These are phyloP conservation scores for Obba rivulosa DNA, from an alignment of 768 basidiomycete species.

Conservation along the genomic window DNA sequence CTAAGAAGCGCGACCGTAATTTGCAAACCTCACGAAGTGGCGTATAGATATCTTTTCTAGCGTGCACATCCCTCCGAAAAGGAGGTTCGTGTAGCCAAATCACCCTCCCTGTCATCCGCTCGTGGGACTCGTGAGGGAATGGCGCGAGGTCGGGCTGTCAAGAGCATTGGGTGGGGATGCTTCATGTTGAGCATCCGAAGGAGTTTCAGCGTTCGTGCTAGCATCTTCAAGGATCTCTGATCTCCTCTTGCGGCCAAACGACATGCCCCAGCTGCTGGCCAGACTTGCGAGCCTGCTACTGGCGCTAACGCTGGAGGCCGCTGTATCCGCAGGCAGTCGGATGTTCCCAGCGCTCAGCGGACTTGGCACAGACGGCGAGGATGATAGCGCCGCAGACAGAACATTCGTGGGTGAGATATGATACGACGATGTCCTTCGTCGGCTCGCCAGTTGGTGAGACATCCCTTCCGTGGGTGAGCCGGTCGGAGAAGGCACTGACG, in stretches of 20 bases:
- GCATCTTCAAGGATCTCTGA: conserved; percentile 5
- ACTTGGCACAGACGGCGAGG: no score
- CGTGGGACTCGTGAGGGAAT: no score
- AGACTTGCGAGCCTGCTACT: conserved; percentile 27
- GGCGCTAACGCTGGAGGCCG: conserved; percentile 12
- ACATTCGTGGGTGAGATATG: conserved; percentile 34
- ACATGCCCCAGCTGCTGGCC: conserved; percentile 53
- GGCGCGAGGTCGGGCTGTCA: no score
- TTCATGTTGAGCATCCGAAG: no score
- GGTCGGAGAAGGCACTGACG: conserved; percentile 46
- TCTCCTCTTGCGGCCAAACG: conserved; percentile 54
- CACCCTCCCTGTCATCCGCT: no score
- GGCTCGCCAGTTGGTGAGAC: conserved; percentile 35
- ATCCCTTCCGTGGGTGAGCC: conserved; percentile 61
- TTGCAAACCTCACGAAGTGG: no score
- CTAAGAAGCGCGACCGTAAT: no score
- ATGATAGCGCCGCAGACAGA: conserved; percentile 15
- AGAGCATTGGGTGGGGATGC: no score
- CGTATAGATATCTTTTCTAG: no score
- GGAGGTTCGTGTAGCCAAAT: no score
- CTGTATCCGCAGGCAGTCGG: neutral
- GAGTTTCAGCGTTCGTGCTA: no score
- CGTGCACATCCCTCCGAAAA: no score
- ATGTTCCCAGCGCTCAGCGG: neutral
- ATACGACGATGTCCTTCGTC: conserved; percentile 58